Evolutionary conservation across 2,329 filamentous ascomycete genomes (phyloP).

Genomic region (Rutstroemia sp.): DNA sequence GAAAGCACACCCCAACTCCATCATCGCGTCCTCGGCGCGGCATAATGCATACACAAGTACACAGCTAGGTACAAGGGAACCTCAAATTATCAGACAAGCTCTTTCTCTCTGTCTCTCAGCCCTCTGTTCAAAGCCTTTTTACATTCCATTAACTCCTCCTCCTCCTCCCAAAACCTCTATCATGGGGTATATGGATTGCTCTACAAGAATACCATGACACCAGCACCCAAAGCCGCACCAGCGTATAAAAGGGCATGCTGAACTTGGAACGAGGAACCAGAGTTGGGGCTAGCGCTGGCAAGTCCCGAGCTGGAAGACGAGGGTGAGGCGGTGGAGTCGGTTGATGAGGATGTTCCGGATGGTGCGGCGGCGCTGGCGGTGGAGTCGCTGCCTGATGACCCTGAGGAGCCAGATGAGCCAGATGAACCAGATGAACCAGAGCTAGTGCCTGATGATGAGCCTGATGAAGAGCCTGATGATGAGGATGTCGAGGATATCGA

Average conservation of each 20-base stretch:
- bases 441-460: background rate
- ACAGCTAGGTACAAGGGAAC: background rate
- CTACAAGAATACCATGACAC: background rate
- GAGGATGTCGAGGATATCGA: conserved; percentile 3
- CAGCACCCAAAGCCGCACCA: background rate
- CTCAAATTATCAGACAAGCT: background rate
- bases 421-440: no score
- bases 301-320: conserved; percentile 4
- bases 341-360: background rate
- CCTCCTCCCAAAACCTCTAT: background rate
- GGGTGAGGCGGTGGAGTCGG: background rate
- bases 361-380: background rate
- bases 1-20: background rate
- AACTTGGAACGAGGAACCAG: background rate
- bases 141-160: background rate
- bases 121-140: background rate
- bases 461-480: background rate
- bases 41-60: conserved; percentile 1
- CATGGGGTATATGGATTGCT: background rate
- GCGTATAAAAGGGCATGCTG: background rate
- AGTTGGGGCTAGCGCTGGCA: background rate
- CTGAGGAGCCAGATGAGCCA: background rate
- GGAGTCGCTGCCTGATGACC: background rate
- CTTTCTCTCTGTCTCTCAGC: background rate
- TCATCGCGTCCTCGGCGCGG: conserved; percentile 1